Conservation (phyloP, 225 moss, liverwort and hornwort species). For the Bryum argenteum region DNA sequence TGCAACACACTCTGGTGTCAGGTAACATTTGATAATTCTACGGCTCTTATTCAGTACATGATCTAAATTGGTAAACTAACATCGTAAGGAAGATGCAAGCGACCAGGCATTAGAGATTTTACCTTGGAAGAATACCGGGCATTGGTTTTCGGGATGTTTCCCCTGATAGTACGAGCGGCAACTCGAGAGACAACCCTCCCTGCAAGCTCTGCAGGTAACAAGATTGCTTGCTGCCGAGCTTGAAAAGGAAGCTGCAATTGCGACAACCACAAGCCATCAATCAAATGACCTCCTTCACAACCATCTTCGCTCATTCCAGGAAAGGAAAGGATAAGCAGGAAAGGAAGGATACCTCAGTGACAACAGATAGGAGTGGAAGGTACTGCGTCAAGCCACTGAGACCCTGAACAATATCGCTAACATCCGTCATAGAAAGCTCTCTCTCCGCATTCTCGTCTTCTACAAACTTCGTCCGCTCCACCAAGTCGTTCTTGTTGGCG, state of each 20-base stretch:
- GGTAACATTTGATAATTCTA: not conserved
- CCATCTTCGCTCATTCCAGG: too few relatives aligned
- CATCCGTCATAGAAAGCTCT: conserved; percentile 47
- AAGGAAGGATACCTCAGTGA: conserved; percentile 59
- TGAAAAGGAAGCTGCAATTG: conserved; percentile 64
- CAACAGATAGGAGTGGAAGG: conserved; percentile 65
- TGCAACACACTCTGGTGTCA: conserved; percentile 23
- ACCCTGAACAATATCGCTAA: conserved; percentile 50
- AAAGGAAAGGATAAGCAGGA: not conserved
- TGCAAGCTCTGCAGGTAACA: conserved; percentile 72
- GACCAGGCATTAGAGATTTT: not conserved
- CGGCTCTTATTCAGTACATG: not conserved
- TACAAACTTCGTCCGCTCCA: conserved; percentile 35
- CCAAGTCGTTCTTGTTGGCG: conserved; percentile 27
- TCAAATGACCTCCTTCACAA: not conserved
- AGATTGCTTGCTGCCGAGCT: conserved; percentile 61
- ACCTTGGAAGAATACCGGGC: conserved; percentile 38
- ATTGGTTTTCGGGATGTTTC: conserved; percentile 41
- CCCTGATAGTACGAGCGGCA: conserved; percentile 69
- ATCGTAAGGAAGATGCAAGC: not conserved
- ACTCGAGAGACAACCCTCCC: conserved; percentile 72
- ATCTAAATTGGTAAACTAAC: not conserved
- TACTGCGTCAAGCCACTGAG: conserved; percentile 59
- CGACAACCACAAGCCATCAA: not conserved
- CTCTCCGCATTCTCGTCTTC: not conserved